Conservation (phyloP, 192 early-diverging fungal genomes). For the Coemansia nantahalensis region DNA sequence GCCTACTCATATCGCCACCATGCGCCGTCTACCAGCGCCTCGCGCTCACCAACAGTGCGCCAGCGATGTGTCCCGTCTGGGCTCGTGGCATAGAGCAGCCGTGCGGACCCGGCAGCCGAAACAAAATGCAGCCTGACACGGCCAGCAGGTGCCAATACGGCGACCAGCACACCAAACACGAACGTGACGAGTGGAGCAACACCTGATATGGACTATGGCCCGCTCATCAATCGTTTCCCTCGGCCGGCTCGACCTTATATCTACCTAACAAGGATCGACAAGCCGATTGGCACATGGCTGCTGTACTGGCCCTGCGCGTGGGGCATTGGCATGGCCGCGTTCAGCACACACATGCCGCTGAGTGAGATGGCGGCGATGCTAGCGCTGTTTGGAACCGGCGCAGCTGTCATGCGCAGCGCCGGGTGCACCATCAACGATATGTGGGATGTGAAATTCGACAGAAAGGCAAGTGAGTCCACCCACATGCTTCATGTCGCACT, state of each 20-base stretch:
- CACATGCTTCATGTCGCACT: neutral
- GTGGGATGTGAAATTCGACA: slow-evolving; percentile 92
- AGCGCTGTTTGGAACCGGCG: slow-evolving; percentile 79
- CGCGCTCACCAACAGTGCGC: too few species aligned
- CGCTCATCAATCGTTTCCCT: slow-evolving; percentile 57
- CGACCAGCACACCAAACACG: too few species aligned
- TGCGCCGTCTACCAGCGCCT: too few species aligned
- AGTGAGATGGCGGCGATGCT: slow-evolving; percentile 62
- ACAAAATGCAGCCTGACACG: too few species aligned
- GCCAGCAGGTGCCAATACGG: too few species aligned
- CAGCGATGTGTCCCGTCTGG: too few species aligned
- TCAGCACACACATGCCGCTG: slow-evolving; percentile 53
- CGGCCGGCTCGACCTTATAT: slow-evolving; percentile 65
- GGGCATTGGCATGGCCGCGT: slow-evolving; percentile 73
- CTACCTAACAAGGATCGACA: slow-evolving; percentile 78
- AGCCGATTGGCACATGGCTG: slow-evolving; percentile 90
- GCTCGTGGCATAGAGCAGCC: too few species aligned
- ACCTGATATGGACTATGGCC: slow-evolving; percentile 40
- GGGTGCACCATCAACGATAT: slow-evolving; percentile 97
- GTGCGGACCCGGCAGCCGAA: too few species aligned
- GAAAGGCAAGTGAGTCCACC: slow-evolving; percentile 39
- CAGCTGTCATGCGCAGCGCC: slow-evolving; percentile 90
- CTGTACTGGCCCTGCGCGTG: slow-evolving; percentile 89
- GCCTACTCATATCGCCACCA: too few species aligned
- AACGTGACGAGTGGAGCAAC: too few species aligned